phyloP scores from a whole-genome alignment of 78 protist species.

The Guillardia theta region DNA sequence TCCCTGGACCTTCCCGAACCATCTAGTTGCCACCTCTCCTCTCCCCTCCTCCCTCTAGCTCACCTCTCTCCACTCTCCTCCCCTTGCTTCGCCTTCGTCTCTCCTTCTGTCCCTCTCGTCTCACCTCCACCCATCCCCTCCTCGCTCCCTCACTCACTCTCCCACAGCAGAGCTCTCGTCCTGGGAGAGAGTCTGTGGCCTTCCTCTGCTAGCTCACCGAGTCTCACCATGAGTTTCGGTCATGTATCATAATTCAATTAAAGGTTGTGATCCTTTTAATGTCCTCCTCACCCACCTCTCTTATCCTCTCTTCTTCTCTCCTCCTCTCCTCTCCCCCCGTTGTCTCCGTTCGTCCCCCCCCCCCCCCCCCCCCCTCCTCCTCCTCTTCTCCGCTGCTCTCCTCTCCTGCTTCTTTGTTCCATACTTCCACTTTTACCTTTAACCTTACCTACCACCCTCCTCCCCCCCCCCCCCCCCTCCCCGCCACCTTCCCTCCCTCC shows the following conservation, averaged over 20 bases:
- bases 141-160: neutral
- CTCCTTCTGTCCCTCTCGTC: neutral
- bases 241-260: too few relatives aligned
- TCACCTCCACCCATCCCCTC: neutral
- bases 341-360: neutral
- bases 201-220: neutral
- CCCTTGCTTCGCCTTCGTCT: neutral
- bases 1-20: neutral
- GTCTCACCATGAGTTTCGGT: neutral
- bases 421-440: neutral
- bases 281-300: neutral
- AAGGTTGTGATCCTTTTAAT: too few relatives aligned
- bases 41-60: neutral
- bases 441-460: neutral
- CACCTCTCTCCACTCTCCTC: neutral
- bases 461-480: neutral
- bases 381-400: neutral
- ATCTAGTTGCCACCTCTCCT: neutral
- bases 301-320: neutral
- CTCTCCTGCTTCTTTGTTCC: neutral
- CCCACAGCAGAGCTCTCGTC: neutral
- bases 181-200: too few relatives aligned
- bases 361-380: neutral
- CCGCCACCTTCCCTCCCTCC: neutral
- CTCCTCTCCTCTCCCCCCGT: neutral